Conservation (phyloP, 306 rosid genomes). For the Nissolia schottii region DNA sequence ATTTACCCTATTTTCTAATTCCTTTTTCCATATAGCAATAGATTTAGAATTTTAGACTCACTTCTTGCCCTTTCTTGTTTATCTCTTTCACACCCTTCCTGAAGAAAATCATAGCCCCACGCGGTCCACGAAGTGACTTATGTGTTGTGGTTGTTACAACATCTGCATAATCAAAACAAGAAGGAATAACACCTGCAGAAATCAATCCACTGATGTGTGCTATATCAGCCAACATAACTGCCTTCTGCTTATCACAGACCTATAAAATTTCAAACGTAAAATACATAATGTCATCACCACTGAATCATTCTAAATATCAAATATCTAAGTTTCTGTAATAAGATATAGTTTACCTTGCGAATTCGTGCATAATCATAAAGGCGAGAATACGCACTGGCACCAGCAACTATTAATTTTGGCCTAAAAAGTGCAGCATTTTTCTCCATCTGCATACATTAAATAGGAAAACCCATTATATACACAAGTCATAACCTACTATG, state of each 20-base stretch:
- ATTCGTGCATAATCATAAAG: constrained; percentile 87
- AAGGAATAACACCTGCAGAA: constrained; percentile 97
- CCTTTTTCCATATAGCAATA: background rate
- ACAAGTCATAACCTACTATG: constrained; percentile 10
- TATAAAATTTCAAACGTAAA: constrained; percentile 19
- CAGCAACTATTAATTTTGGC: constrained; percentile 95
- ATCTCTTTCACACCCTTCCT: constrained; percentile 84
- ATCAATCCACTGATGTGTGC: constrained; percentile 98
- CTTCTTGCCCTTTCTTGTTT: constrained; percentile 93
- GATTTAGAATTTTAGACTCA: constrained; percentile 38
- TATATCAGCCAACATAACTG: constrained; percentile 93
- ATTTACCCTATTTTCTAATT: constrained; percentile 1
- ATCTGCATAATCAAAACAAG: constrained; percentile 98
- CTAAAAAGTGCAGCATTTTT: constrained; percentile 90
- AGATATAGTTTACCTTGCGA: constrained; percentile 63
- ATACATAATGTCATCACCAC: constrained; percentile 1
- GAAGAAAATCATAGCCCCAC: constrained; percentile 95
- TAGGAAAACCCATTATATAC: background rate
- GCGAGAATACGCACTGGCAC: constrained; percentile 99
- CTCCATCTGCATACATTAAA: constrained; percentile 67
- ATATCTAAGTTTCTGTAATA: background rate
- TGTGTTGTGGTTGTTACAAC: constrained; percentile 92
- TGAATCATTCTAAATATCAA: constrained; percentile 1
- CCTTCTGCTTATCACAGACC: constrained; percentile 95
- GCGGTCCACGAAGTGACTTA: constrained; percentile 97